Base-by-base conservation (phyloP, 148 eudicot species). In the Gaultheria prostrata region DNA sequence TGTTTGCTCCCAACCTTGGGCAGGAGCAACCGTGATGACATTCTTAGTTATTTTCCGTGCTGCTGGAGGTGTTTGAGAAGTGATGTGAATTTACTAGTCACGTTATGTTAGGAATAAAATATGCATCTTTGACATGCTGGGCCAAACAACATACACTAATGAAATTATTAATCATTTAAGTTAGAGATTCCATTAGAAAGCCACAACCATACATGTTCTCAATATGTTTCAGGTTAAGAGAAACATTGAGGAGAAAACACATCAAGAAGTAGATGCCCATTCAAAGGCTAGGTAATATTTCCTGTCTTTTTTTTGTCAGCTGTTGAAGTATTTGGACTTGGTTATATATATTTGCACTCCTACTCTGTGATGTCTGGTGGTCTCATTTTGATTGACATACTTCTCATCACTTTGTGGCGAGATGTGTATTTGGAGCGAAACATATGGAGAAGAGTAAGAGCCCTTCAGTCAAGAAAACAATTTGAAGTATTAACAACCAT, bases 201-300 rank as follows among this genome's bases (percentile, higher is more conserved):
- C 69, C 76, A 46, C 11, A 18, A 20, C 28, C 46, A 46, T 18
- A 15, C 15, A 14, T 13, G 26, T 54, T 78, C 39, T 79, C 51
- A 82, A 26, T 63, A 17, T 79, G 35, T 86, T 80, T 57, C 89
- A 97, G 99, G 92, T 97, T 51, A 88, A 84, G 90, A 90, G 90
- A 82, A 97, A 97, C 76, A 85, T 91, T 26, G 94, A 91, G 84
- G 92, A 93, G 30, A 89, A 87, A 82, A 89, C 89, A 46, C 86
- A 90, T 89, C 95, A 92, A 83, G 96, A 89, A 51, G 80, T 94
- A 81, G 99, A 97, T 88, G 99, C 99, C 82, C 91, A 98, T 53
- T 90, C 99, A 61, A 97, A 94, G 87, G 86, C 95, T 82, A 93
- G 99, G 99, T 97, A 86, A n/a, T 71, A 26, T 32, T 75, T 28